phyloP scores from a whole-genome alignment of 164 flowering plant genomes.

The Piper longum region DNA sequence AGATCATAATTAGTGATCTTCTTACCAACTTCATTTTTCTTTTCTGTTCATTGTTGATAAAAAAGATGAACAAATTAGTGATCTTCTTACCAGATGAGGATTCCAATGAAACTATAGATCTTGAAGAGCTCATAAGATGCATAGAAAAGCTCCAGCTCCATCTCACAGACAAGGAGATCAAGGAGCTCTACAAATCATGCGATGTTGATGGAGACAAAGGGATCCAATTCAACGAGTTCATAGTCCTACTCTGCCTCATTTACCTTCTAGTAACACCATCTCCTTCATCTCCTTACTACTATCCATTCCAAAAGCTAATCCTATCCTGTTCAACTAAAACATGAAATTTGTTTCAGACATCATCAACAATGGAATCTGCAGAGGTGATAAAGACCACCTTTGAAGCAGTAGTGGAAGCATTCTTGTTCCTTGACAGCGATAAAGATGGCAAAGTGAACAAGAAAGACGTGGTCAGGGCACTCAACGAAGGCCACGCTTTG shows the following conservation, averaged over 20 bases:
- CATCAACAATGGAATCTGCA: constrained; percentile 28
- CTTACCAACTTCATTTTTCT: constrained; percentile 5
- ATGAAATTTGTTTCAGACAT: constrained; percentile 23
- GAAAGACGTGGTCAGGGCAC: constrained; percentile 48
- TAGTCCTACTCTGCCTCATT: constrained; percentile 60
- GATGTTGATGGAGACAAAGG: constrained; percentile 46
- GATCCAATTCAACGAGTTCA: constrained; percentile 59
- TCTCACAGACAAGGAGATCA: constrained; percentile 35
- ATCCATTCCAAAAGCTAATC: not conserved
- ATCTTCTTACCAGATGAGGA: constrained; percentile 35
- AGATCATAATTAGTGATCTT: not conserved
- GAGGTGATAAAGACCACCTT: constrained; percentile 40
- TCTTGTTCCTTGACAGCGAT: constrained; percentile 65
- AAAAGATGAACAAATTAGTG: not conserved
- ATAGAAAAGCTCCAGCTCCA: constrained; percentile 33
- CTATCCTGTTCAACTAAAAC: constrained; percentile 3
- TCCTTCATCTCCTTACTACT: not conserved
- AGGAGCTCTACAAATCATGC: constrained; percentile 47
- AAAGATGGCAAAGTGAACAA: constrained; percentile 64
- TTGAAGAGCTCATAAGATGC: constrained; percentile 45
- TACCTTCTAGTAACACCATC: constrained; percentile 28
- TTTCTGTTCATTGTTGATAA: not conserved
- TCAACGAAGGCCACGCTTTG: constrained; percentile 37
- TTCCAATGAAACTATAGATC: constrained; percentile 43
- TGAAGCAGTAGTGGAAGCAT: constrained; percentile 50